Percentiles rank a stretch among this genome's conserved stretches.
These are phyloP conservation scores for Berkeleyomyces basicola DNA, from an alignment of 2,329 filamentous ascomycete species.

Conservation along the genomic window DNA sequence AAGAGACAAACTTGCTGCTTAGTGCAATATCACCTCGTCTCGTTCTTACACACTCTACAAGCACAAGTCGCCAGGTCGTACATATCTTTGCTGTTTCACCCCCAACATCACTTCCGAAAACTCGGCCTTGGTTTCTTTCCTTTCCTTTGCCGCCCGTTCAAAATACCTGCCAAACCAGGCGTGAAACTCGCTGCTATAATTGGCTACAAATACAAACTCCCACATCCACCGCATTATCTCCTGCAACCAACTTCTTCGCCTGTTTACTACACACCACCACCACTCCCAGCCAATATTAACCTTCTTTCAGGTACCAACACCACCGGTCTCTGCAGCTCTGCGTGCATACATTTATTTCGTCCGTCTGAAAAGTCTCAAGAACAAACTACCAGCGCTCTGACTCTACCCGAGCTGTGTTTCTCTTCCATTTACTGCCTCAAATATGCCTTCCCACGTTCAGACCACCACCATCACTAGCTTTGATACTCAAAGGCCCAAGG, in stretches of 20 bases:
- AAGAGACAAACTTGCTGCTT: not conserved
- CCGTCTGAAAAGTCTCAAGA: not conserved
- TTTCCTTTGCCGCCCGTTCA: not conserved
- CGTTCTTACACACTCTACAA: not conserved
- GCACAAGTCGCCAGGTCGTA: not conserved
- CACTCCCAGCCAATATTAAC: not conserved
- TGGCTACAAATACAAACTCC: not conserved
- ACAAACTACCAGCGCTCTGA: not conserved
- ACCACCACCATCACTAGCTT: conserved; percentile 18
- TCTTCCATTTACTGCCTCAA: not conserved
- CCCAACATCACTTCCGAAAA: not conserved
- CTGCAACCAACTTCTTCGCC: not conserved
- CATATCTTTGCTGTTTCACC: not conserved
- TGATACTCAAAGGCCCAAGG: conserved; percentile 29
- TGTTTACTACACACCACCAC: not conserved
- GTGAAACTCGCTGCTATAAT: not conserved
- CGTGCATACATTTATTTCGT: not conserved
- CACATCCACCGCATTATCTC: not conserved
- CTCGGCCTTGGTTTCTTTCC: not conserved
- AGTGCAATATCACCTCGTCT: not conserved
- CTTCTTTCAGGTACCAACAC: not conserved
- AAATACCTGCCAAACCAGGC: not conserved
- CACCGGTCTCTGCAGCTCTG: not conserved
- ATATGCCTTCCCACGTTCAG: conserved; percentile 9
- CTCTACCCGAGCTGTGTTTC: not conserved